phyloP scores from a whole-genome alignment of 2,329 filamentous ascomycete species.

The Emergomyces pasteurianus region DNA sequence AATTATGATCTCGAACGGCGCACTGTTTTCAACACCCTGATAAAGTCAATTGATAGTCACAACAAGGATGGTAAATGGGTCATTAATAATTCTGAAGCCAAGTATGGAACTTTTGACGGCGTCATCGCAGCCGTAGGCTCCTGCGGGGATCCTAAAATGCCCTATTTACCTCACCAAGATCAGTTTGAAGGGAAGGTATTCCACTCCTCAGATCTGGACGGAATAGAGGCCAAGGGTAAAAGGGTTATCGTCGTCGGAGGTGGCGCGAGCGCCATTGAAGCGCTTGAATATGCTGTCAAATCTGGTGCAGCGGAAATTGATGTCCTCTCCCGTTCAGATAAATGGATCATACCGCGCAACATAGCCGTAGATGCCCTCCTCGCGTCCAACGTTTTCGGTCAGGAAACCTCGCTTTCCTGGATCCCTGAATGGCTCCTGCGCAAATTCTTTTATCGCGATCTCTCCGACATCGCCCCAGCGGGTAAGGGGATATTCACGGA shows the following conservation, averaged over 20 bases:
- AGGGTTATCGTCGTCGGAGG: constrained; percentile 66
- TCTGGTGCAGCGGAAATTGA: constrained; percentile 56
- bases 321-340: constrained; percentile 65
- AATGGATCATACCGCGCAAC: constrained; percentile 81
- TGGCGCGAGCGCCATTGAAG: constrained; percentile 70
- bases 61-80: constrained; percentile 61
- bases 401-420: constrained; percentile 62
- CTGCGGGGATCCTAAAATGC: constrained; percentile 66
- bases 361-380: constrained; percentile 61
- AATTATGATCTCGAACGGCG: constrained; percentile 57
- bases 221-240: constrained; percentile 60
- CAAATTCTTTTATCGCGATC: constrained; percentile 71
- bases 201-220: constrained; percentile 65
- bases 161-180: constrained; percentile 56
- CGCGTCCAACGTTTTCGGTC: constrained; percentile 65
- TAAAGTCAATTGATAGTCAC: constrained; percentile 59
- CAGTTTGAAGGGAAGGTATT: constrained; percentile 59
- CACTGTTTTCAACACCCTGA: constrained; percentile 59
- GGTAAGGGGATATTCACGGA: constrained; percentile 66
- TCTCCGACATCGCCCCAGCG: constrained; percentile 59
- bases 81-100: constrained; percentile 59
- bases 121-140: constrained; percentile 68
- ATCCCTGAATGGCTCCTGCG: constrained; percentile 66
- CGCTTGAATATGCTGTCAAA: constrained; percentile 63
- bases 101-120: constrained; percentile 64